phyloP scores from a whole-genome alignment of 495 filamentous ascomycete species.

The Xylaria longipes region DNA sequence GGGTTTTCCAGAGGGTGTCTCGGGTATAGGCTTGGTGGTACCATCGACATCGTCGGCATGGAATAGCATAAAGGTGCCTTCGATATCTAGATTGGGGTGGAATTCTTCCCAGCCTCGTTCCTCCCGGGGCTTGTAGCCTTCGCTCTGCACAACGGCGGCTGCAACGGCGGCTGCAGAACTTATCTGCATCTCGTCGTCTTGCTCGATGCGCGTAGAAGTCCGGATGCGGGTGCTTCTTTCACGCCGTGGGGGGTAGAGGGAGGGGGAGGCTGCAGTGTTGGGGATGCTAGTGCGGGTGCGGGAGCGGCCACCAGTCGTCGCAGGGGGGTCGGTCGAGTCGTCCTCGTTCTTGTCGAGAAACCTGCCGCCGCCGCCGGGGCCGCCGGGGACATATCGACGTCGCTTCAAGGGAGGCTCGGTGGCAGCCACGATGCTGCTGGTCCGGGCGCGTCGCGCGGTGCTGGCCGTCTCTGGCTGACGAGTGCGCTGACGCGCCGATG shows the following conservation, averaged over 20 bases:
- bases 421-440: slow-evolving; percentile 46
- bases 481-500: slow-evolving; percentile 50
- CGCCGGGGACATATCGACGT: slow-evolving; percentile 73
- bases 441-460: slow-evolving; percentile 50
- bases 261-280: slow-evolving; percentile 46
- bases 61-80: slow-evolving; percentile 76
- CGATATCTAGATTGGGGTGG: slow-evolving; percentile 91
- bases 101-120: slow-evolving; percentile 98
- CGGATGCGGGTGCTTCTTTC: slow-evolving; percentile 61
- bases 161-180: slow-evolving; percentile 85
- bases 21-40: slow-evolving; percentile 50
- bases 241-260: slow-evolving; percentile 50
- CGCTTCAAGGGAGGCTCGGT: slow-evolving; percentile 62
- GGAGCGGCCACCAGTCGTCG: slow-evolving; percentile 44
- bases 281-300: slow-evolving; percentile 41
- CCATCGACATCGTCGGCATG: slow-evolving; percentile 85
- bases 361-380: slow-evolving; percentile 79
- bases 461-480: slow-evolving; percentile 50
- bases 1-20: slow-evolving; percentile 44
- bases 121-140: slow-evolving; percentile 96
- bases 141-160: slow-evolving; percentile 83
- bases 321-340: slow-evolving; percentile 51
- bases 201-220: slow-evolving; percentile 53
- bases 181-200: slow-evolving; percentile 61
- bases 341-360: slow-evolving; percentile 70